Percentiles rank a stretch among this genome's conserved stretches.
Conservation (phyloP, 2,329 filamentous ascomycete species). For the Colletotrichum aenigma region DNA sequence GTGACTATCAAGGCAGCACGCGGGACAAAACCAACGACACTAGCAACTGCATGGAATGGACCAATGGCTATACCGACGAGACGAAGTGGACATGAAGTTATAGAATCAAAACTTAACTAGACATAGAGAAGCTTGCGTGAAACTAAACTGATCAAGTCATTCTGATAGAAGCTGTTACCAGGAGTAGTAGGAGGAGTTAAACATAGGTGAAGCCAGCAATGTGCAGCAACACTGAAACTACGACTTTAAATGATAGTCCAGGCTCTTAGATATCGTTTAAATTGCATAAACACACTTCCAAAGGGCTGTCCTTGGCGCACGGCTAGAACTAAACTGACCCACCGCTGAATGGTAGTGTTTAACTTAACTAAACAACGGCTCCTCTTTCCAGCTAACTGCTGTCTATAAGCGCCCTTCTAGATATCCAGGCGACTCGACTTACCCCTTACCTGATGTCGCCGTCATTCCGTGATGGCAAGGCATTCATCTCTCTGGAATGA, state of each 20-base stretch:
- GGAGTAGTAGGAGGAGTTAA: neutral
- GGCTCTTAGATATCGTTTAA: neutral
- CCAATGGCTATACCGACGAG: too few species aligned
- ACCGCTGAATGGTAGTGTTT: neutral
- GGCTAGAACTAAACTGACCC: neutral
- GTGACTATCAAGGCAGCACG: neutral
- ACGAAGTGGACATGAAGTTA: neutral
- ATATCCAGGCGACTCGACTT: neutral
- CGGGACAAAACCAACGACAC: neutral
- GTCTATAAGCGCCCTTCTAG: neutral
- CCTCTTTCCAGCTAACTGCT: neutral
- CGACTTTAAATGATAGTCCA: neutral
- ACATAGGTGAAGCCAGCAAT: neutral
- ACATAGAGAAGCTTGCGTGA: neutral
- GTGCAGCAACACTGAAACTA: accelerated
- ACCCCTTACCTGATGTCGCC: accelerated
- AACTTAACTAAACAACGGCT: neutral
- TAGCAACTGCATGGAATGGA: accelerated
- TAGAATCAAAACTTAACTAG: accelerated
- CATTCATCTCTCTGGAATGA: neutral
- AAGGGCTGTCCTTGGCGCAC: neutral
- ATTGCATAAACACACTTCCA: neutral
- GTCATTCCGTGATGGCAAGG: neutral
- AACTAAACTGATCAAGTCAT: accelerated
- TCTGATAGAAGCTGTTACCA: accelerated